A percentile compares a stretch with the other conserved stretches of the same genome.
phyloP scores from a whole-genome alignment of 2,329 filamentous ascomycete genomes.

The Cladosporium velox region DNA sequence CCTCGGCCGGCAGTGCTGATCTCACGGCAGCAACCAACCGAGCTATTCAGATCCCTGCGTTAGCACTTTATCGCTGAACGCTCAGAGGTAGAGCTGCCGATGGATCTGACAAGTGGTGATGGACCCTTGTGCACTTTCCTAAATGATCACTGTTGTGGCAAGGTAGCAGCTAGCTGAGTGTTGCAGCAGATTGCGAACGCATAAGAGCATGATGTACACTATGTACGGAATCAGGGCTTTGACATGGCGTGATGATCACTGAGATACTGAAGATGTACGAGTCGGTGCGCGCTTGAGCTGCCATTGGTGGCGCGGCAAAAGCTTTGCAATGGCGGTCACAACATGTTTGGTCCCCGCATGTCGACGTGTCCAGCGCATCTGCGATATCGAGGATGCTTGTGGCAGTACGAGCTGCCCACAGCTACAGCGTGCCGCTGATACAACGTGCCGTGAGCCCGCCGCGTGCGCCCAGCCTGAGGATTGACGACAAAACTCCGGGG shows the following conservation, averaged over 20 bases:
- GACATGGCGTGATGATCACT: not conserved
- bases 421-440: not conserved
- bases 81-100: not conserved
- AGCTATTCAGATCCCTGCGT: constrained; percentile 6
- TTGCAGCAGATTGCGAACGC: not conserved
- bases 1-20: constrained; percentile 12
- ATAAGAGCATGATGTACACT: not conserved
- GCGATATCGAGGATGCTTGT: not conserved
- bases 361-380: not conserved
- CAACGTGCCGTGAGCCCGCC: constrained; percentile 1
- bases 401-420: not conserved
- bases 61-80: not conserved
- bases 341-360: not conserved
- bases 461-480: not conserved
- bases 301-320: not conserved
- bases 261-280: not conserved
- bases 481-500: not conserved
- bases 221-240: not conserved
- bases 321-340: not conserved
- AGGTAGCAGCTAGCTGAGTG: not conserved
- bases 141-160: not conserved
- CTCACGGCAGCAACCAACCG: constrained; percentile 10
- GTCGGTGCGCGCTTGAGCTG: not conserved
- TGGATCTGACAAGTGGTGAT: not conserved
- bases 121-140: not conserved